Percentiles rank a stretch among this genome's conserved stretches.
These are phyloP conservation scores for Austroboletus festivus DNA, from an alignment of 768 basidiomycete genomes.

Conservation along the genomic window DNA sequence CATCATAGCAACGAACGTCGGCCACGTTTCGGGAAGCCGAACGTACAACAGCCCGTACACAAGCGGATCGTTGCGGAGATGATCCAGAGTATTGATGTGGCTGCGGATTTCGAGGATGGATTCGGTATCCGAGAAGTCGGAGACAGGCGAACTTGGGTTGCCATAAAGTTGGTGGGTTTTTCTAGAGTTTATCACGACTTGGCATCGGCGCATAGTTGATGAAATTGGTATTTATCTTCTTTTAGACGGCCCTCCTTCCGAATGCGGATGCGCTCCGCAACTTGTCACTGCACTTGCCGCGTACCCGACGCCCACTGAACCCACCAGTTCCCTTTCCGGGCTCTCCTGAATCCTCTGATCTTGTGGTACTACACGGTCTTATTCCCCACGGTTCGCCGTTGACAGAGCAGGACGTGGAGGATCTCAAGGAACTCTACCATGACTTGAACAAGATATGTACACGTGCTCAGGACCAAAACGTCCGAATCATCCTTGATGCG, in stretches of 20 bases:
- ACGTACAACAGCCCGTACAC: conserved; percentile 39
- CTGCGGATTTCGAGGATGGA: conserved; percentile 74
- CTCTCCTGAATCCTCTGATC: conserved; percentile 55
- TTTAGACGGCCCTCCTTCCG: conserved; percentile 67
- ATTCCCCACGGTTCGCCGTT: conserved; percentile 32
- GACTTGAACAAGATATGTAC: conserved; percentile 65
- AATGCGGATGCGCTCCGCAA: conserved; percentile 57
- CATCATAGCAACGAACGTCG: conserved; percentile 1
- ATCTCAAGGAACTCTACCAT: conserved; percentile 57
- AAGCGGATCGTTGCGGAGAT: conserved; percentile 74
- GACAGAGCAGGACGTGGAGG: conserved; percentile 52
- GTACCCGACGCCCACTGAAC: conserved; percentile 34
- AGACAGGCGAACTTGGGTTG: conserved; percentile 74
- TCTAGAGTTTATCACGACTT: too few species aligned
- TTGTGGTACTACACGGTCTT: conserved; percentile 43
- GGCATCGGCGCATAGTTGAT: neutral
- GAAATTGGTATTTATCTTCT: neutral
- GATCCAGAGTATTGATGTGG: conserved; percentile 69
- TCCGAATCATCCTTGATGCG: conserved; percentile 79
- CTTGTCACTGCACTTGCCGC: conserved; percentile 57
- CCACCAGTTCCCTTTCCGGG: conserved; percentile 64
- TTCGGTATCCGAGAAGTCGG: conserved; percentile 20
- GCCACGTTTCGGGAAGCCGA: neutral
- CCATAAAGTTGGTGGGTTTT: conserved; percentile 77
- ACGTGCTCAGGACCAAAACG: conserved; percentile 56